Evolutionary conservation across 345 rosid genomes (phyloP).

Genomic region (Citrus glauca): DNA sequence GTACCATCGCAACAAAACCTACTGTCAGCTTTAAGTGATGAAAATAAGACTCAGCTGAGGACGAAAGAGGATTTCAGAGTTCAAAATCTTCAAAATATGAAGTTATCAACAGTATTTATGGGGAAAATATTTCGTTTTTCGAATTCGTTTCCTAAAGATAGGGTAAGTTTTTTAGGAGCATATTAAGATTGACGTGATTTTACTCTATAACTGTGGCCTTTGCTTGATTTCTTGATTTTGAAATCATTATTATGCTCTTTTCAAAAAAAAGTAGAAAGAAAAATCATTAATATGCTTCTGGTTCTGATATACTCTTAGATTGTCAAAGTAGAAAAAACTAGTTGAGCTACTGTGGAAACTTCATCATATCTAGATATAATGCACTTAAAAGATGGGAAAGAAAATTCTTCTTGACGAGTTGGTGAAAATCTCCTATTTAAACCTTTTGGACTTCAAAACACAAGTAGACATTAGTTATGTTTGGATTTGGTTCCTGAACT

Average conservation of each 20-base stretch:
- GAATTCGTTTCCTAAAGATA: conserved; percentile 68
- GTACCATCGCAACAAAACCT: conserved; percentile 29
- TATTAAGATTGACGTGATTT: neutral
- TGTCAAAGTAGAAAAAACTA: neutral
- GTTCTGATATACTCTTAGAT: neutral
- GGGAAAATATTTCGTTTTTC: conserved; percentile 82
- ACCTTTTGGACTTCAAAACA: neutral
- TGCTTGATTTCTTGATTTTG: neutral
- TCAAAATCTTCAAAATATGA: conserved; percentile 32
- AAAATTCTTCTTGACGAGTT: neutral
- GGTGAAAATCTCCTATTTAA: neutral
- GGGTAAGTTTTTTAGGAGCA: conserved; percentile 50
- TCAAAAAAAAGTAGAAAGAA: no score
- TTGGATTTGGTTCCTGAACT: neutral
- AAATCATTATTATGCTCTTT: no score
- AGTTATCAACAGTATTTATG: conserved; percentile 45
- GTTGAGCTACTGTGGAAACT: neutral
- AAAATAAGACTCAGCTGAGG: conserved; percentile 32
- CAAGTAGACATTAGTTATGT: neutral
- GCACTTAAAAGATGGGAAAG: neutral
- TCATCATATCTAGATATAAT: neutral
- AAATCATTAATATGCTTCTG: neutral
- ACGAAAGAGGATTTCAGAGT: conserved; percentile 28
- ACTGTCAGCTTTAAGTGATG: conserved; percentile 26
- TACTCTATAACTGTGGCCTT: neutral